These are phyloP conservation scores for Magnusiomyces tetraspermus DNA, from an alignment of 1,139 yeast genomes.

Conservation along the genomic window DNA sequence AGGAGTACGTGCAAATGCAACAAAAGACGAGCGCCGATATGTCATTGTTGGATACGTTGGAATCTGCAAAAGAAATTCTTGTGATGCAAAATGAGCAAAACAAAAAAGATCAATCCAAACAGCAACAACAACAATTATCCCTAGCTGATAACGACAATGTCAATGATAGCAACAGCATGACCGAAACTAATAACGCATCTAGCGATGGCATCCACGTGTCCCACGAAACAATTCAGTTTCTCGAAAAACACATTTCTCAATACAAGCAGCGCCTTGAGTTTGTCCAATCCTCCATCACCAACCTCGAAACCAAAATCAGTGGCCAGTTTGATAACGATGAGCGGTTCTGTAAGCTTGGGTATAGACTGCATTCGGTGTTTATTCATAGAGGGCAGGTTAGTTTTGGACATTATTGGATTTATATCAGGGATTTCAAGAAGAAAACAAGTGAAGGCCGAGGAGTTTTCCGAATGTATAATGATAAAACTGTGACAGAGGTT, in stretches of 20 bases:
- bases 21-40: conserved; percentile 16
- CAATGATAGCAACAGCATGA: too few species aligned
- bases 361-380: conserved; percentile 80
- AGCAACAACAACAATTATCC: too few species aligned
- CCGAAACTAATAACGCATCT: conserved; percentile 11
- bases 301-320: conserved; percentile 41
- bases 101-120: neutral
- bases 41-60: conserved; percentile 27
- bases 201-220: too few species aligned
- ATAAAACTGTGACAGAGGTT: conserved; percentile 79
- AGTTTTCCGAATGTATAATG: conserved; percentile 82
- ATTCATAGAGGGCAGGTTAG: conserved; percentile 94
- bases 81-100: conserved; percentile 21
- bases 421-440: conserved; percentile 64
- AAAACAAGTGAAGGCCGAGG: too few species aligned
- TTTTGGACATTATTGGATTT: conserved; percentile 95
- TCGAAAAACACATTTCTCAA: conserved; percentile 25
- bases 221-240: conserved; percentile 20
- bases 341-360: conserved; percentile 46
- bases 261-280: conserved; percentile 14
- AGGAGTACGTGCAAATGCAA: conserved; percentile 29
- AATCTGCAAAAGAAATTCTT: conserved; percentile 49
- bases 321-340: conserved; percentile 53
- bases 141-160: too few species aligned
- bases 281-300: conserved; percentile 30